A percentile compares a stretch with the other conserved stretches of the same genome.
phyloP scores from a whole-genome alignment of 2,329 filamentous ascomycete species.

The Helminthosporium solani region DNA sequence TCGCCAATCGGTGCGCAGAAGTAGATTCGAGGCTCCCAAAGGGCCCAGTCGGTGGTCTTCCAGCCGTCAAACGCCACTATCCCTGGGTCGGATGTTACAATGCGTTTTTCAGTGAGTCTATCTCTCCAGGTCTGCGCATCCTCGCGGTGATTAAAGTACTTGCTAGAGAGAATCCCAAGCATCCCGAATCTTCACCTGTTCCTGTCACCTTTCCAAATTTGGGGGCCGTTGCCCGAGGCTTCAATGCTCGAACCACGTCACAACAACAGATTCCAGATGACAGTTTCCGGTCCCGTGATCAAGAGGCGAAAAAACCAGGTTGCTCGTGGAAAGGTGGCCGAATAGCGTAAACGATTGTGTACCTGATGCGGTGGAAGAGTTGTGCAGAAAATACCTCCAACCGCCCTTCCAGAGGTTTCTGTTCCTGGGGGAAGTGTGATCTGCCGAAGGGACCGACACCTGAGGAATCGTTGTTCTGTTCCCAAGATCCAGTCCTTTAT shows the following conservation, averaged over 20 bases:
- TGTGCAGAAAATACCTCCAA: no score
- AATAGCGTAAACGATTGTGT: no score
- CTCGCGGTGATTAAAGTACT: conserved; percentile 4
- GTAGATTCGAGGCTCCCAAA: conserved; percentile 13
- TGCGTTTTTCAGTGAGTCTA: conserved; percentile 11
- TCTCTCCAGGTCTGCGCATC: conserved; percentile 12
- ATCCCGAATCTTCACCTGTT: not conserved
- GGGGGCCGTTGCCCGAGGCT: no score
- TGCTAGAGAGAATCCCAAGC: not conserved
- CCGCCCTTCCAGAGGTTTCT: no score
- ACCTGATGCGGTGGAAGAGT: no score
- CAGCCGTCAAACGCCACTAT: conserved; percentile 4
- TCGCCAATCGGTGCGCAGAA: conserved; percentile 4
- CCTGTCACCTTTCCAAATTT: not conserved
- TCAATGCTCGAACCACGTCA: not conserved
- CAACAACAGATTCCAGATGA: not conserved
- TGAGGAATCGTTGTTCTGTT: not conserved
- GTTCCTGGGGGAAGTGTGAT: no score
- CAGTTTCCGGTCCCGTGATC: no score
- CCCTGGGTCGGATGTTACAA: conserved; percentile 8
- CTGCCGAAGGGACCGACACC: not conserved
- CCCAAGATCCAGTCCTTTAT: not conserved
- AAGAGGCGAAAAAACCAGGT: no score
- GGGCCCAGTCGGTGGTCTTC: conserved; percentile 1
- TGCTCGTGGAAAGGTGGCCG: no score